Evolutionary conservation across 179 eudicot species (phyloP).

Genomic region (Pouteria campechiana): DNA sequence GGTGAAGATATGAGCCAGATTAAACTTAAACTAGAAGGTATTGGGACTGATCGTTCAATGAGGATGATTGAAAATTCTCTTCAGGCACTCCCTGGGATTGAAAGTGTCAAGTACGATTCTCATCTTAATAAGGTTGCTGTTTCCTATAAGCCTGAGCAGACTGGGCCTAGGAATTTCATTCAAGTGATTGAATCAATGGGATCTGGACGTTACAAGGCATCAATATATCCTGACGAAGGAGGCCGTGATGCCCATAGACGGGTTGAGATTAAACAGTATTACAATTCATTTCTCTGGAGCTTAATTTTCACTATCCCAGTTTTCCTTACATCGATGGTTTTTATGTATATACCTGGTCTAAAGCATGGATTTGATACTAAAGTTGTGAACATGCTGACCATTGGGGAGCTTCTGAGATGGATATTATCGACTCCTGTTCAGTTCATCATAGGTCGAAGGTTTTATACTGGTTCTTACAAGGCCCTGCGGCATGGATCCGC

Average conservation of each 20-base stretch:
- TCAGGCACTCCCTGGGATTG: conserved; percentile 59
- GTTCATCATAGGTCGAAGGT: conserved; percentile 71
- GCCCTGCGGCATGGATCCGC: conserved; percentile 75
- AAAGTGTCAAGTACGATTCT: conserved; percentile 33
- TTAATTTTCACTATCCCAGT: conserved; percentile 78
- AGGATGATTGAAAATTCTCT: conserved; percentile 44
- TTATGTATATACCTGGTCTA: conserved; percentile 74
- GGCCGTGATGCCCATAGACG: conserved; percentile 44
- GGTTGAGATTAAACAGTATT: conserved; percentile 54
- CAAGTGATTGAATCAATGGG: conserved; percentile 52
- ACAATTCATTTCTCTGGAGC: conserved; percentile 71
- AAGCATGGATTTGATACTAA: conserved; percentile 46
- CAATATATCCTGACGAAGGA: conserved; percentile 48
- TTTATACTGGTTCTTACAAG: conserved; percentile 76
- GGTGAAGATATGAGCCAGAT: conserved; percentile 66
- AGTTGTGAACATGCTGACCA: conserved; percentile 58
- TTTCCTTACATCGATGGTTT: conserved; percentile 83
- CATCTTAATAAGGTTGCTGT: conserved; percentile 39
- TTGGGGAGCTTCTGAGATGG: conserved; percentile 79
- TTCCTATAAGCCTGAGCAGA: conserved; percentile 62
- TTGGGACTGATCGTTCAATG: conserved; percentile 31
- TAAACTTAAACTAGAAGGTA: conserved; percentile 59
- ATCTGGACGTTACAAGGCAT: conserved; percentile 39
- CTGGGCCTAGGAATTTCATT: conserved; percentile 74
- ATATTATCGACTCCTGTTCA: conserved; percentile 77